A percentile compares a stretch with the other conserved stretches of the same genome.
These are phyloP conservation scores for Pisolithus microcarpus DNA, from an alignment of 768 basidiomycete species.

Conservation along the genomic window DNA sequence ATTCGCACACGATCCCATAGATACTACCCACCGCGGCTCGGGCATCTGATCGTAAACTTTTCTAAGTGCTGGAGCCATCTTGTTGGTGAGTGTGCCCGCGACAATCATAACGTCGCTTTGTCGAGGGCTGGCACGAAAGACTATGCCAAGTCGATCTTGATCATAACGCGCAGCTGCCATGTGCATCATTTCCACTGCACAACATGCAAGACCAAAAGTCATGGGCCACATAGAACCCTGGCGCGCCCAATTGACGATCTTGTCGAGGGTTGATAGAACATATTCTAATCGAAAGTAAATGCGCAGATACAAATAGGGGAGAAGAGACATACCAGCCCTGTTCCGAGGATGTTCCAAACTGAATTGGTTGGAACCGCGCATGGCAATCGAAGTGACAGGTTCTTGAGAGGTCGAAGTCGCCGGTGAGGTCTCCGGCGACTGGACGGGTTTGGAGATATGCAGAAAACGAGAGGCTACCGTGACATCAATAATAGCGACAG, in stretches of 20 bases:
- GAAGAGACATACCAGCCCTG: constrained; percentile 60
- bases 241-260: constrained; percentile 94
- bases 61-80: constrained; percentile 97
- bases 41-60: constrained; percentile 99
- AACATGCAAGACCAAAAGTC: constrained; percentile 98
- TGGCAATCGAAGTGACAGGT: constrained; percentile 67
- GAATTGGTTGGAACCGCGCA: constrained; percentile 73
- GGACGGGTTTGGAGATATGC: constrained; percentile 44
- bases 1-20: constrained; percentile 99
- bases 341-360: constrained; percentile 87
- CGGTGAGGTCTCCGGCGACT: constrained; percentile 34
- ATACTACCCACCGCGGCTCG: constrained; percentile 99
- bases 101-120: constrained; percentile 99
- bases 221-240: constrained; percentile 99
- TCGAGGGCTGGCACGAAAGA: constrained; percentile 98
- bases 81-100: constrained; percentile 97
- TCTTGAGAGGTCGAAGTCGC: constrained; percentile 31
- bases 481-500: constrained; percentile 3
- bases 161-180: constrained; percentile 99
- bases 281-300: constrained; percentile 56
- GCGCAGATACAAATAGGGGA: not conserved
- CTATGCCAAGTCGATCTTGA: constrained; percentile 93
- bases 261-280: constrained; percentile 92
- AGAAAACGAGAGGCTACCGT: constrained; percentile 46
- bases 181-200: constrained; percentile 99